Base-by-base conservation (phyloP, 2,329 filamentous ascomycete species). In the Sporothrix variecibatus region DNA sequence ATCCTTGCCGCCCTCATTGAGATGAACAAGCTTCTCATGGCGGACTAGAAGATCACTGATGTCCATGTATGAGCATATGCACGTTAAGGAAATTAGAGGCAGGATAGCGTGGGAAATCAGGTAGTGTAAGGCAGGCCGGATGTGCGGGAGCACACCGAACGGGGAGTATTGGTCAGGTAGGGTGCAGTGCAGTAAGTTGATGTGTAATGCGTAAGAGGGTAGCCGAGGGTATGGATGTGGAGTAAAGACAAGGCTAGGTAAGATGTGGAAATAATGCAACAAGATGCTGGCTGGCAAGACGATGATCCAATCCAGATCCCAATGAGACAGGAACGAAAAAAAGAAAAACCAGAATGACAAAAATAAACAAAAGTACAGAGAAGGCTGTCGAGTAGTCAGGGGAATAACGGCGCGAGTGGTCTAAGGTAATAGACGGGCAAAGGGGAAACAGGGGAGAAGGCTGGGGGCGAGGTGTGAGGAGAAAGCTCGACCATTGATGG, bases 11-110 rank as follows among this genome's bases (percentile, higher is more conserved):
- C 85, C 86, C 80, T 90, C 87, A 82, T 88, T 90, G 79, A 89
- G 85, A 80, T 91, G 89, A 78, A 90, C 88, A 77, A 90, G 87
- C 82, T 90, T 90, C 82, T 90, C 87, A 82, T 91, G 89, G 76
- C 89, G 86, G 76, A 89, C 87, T 77, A 91, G 85, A 75, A 91
- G 86, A 80, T 90, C 89, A 77, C 88, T 90, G 83, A 88, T 89
- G 82, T 89, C 85, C 87, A 89, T 89, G 53, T 53, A 83, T 87
- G 87, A 89, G 87, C 82, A 83, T 83, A 78, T 79, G 79, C 79
- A 79, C 80, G 78, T 74, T 69, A 69, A 77, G 17, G 7, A 11
- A 26, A 2, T 17, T 17, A 2, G n/a, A 40, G 12, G 23, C 23
- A 49, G 31, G 26, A 67, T 1, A 15, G 17, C 8, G 12, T 26